phyloP scores from a whole-genome alignment of 768 basidiomycete genomes.

The Gyrodon lividus region DNA sequence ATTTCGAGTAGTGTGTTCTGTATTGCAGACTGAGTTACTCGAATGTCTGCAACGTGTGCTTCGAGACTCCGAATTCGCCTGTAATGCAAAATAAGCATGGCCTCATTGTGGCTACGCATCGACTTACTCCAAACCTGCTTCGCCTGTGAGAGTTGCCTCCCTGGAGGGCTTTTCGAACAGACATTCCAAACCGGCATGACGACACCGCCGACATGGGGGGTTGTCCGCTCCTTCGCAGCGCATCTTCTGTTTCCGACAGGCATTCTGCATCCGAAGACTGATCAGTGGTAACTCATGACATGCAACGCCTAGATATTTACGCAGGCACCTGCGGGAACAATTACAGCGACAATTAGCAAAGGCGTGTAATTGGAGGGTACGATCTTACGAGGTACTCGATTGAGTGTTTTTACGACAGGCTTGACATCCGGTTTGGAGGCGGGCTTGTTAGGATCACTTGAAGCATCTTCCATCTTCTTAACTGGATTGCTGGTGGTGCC shows the following conservation, averaged over 20 bases:
- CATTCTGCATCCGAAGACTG: conserved; percentile 58
- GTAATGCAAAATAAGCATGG: conserved; percentile 18
- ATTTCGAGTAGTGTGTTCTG: conserved; percentile 81
- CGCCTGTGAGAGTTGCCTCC: conserved; percentile 83
- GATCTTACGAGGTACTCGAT: conserved; percentile 81
- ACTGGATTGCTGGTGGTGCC: conserved; percentile 26
- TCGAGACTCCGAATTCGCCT: conserved; percentile 93
- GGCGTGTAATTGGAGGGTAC: not conserved
- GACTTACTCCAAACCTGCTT: conserved; percentile 85
- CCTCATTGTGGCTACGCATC: not conserved
- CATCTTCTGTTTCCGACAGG: conserved; percentile 97
- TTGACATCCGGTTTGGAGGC: conserved; percentile 63
- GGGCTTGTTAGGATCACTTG: conserved; percentile 35
- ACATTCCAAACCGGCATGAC: conserved; percentile 87
- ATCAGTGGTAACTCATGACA: conserved; percentile 19
- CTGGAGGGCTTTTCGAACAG: conserved; percentile 92
- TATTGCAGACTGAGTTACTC: conserved; percentile 68
- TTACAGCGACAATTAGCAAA: conserved; percentile 13
- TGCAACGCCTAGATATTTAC: conserved; percentile 42
- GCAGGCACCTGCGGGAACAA: conserved; percentile 62
- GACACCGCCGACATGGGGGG: conserved; percentile 93
- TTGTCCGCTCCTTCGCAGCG: conserved; percentile 95
- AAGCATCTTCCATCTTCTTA: conserved; percentile 59
- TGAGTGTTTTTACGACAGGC: conserved; percentile 73
- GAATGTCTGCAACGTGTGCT: conserved; percentile 80